phyloP scores from a whole-genome alignment of 78 protist genomes.

The Goniomonas avonlea region DNA sequence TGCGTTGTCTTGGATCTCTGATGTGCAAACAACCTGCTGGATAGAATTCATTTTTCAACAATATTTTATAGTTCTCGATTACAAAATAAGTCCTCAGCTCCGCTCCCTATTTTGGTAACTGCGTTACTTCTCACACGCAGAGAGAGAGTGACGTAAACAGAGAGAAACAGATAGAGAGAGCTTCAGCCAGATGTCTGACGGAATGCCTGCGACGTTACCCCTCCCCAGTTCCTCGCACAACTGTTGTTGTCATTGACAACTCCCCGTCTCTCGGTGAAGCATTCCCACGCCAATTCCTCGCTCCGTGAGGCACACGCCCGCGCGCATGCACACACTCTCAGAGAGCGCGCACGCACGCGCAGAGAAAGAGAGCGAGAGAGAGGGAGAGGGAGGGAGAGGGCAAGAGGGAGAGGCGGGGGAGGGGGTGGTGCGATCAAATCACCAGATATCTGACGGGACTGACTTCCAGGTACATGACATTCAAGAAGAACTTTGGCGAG shows the following conservation, averaged over 20 bases:
- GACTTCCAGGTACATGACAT: background rate
- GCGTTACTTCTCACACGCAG: background rate
- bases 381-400: too few species aligned
- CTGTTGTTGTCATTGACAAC: background rate
- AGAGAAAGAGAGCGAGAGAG: too few species aligned
- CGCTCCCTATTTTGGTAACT: background rate
- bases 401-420: too few species aligned
- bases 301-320: too few species aligned
- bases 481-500: background rate
- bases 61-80: background rate
- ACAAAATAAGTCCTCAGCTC: background rate
- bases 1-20: background rate
- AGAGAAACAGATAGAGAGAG: background rate
- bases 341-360: too few species aligned
- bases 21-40: background rate
- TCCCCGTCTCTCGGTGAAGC: background rate
- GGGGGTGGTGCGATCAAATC: too few species aligned
- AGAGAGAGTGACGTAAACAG: background rate
- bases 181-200: background rate
- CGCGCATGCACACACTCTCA: too few species aligned
- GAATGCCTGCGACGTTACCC: background rate
- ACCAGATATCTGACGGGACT: too few species aligned
- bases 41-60: background rate
- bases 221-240: background rate
- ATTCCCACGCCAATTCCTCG: too few species aligned